Conservation (phyloP, 139 green algal genomes). For the Trebouxia sp. region DNA sequence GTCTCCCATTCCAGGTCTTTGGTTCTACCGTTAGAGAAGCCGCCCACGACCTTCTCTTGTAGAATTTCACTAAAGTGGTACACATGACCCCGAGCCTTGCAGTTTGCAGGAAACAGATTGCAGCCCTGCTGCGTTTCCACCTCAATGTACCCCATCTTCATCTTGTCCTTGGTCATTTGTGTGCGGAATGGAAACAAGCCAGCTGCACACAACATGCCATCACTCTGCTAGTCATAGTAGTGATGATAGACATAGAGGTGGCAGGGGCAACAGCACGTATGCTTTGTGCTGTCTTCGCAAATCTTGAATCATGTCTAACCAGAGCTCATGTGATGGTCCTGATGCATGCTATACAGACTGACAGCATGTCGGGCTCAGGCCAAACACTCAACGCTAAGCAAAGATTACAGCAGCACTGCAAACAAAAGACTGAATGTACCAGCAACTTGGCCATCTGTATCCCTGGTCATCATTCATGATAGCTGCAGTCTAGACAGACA, state of each 20-base stretch:
- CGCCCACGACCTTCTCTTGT: constrained; percentile 47
- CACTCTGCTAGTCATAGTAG: background rate
- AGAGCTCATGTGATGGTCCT: no score
- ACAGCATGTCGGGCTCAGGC: no score
- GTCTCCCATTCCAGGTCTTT: constrained; percentile 35
- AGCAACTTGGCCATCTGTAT: no score
- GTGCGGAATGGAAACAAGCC: constrained; percentile 89
- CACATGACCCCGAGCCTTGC: constrained; percentile 68
- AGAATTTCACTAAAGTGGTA: constrained; percentile 78
- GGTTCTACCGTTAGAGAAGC: constrained; percentile 15
- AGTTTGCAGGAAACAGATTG: constrained; percentile 69
- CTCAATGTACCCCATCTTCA: constrained; percentile 74
- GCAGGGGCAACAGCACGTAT: no score
- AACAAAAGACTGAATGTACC: no score
- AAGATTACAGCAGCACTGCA: no score
- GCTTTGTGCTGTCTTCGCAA: no score
- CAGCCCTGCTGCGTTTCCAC: constrained; percentile 55
- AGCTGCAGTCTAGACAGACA: no score
- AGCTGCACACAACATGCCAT: constrained; percentile 41
- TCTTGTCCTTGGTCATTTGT: constrained; percentile 46
- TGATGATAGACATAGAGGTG: background rate
- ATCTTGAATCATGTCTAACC: no score
- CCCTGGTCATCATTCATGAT: no score
- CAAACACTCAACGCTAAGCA: no score
- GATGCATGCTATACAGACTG: no score